Base-by-base conservation (phyloP, 176 grass and related monocot genomes). In the Puccinellia tenuiflora region DNA sequence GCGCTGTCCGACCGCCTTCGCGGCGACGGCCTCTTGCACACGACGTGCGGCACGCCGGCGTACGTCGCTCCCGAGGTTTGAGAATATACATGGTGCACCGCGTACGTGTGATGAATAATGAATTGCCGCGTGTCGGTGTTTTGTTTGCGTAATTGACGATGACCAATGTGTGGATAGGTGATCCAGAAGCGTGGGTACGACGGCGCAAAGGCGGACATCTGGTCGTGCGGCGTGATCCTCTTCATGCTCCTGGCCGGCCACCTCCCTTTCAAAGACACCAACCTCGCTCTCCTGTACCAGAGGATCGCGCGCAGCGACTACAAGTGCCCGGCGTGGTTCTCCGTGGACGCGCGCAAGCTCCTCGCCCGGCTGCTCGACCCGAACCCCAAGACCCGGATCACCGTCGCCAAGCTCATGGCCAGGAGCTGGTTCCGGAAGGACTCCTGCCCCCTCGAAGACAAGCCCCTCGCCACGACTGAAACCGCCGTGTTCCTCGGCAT, bases 221-320 rank as follows among this genome's bases (percentile, higher is more conserved):
- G 95, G 95, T 98, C 95, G 3, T 98, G 92, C 31, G 95, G 92
- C 61, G 87, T 98, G 73, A 98, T 98, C 73, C 89, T 95, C 7
- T 98, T 91, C 84, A 87, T 93, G 37, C 87, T 98, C 47, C 73
- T 98, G 71, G 90, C 92, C 0, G 92, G 88, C 13, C 86, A 93
- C 56, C 89, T 98, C 43, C 95, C 95, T 6, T 98, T 98, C 81
- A 88, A 86, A n/a, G 88, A 91, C 21, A 88, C 86, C 50, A 98
- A 86, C 56, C 57, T 93, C 22, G 66, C 74, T 86, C 9, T 84
- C 28, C 69, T 95, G 90, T 98, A 98, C 69, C 70, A 68, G 29
- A 95, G 90, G 82, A 98, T 95, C 79, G 88, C 88, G 15, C 84
- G 82, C 67, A 90, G 95, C 42, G 84, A 86, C 31, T 98, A 94